Conservation (phyloP, 2,329 filamentous ascomycete genomes). For the Metarhizium rileyi region DNA sequence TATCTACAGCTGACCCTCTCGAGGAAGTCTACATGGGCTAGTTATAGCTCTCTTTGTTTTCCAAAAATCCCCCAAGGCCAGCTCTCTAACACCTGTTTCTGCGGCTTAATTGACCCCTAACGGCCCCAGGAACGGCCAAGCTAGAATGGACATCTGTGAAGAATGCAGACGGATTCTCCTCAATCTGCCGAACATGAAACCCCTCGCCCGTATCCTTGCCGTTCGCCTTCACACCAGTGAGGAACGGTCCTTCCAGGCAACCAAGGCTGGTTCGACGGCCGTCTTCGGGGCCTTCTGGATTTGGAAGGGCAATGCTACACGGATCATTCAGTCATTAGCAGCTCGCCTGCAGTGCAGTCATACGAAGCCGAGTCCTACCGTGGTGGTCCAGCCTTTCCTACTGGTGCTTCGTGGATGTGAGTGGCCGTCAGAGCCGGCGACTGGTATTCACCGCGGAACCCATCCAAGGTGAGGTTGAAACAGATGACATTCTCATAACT, state of each 20-base stretch:
- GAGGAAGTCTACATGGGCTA: too few relatives aligned
- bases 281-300: slow-evolving; percentile 29
- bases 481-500: slow-evolving; percentile 31
- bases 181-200: slow-evolving; percentile 40
- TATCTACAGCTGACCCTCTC: too few relatives aligned
- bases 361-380: slow-evolving; percentile 19
- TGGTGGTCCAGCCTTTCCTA: slow-evolving; percentile 38
- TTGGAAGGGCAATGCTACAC: slow-evolving; percentile 35
- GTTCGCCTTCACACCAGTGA: slow-evolving; percentile 20
- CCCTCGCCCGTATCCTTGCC: slow-evolving; percentile 26
- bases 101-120: slow-evolving; percentile 36
- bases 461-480: slow-evolving; percentile 40
- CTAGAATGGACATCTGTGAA: slow-evolving; percentile 44
- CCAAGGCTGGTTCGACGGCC: slow-evolving; percentile 28
- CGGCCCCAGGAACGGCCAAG: slow-evolving; percentile 37
- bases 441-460: slow-evolving; percentile 39
- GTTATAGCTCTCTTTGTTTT: too few relatives aligned
- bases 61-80: too few relatives aligned
- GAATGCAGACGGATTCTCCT: slow-evolving; percentile 38
- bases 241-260: slow-evolving; percentile 28
- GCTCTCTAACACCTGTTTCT: slow-evolving; percentile 36
- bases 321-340: too few relatives aligned
- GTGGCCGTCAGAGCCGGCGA: slow-evolving; percentile 42
- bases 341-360: too few relatives aligned
- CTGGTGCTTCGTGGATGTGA: slow-evolving; percentile 41